These are phyloP conservation scores for Gymnopus androsaceus DNA, from an alignment of 1,284 basidiomycete species.

Conservation along the genomic window DNA sequence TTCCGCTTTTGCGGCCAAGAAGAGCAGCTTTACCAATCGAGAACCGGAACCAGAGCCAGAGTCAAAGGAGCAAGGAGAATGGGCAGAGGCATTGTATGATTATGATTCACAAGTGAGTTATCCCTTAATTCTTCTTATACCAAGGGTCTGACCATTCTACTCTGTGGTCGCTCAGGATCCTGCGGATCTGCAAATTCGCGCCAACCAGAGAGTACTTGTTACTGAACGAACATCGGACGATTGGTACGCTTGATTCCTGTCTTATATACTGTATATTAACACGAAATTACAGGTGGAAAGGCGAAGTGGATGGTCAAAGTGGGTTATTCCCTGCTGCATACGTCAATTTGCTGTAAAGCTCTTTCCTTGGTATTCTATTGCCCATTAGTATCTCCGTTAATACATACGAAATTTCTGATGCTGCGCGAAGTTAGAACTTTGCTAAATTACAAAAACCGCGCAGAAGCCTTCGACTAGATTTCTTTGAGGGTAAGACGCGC, in stretches of 20 bases:
- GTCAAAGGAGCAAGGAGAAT: constrained; percentile 61
- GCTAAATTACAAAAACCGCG: too few species aligned
- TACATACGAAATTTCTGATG: too few species aligned
- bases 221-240: constrained; percentile 69
- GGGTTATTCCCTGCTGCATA: constrained; percentile 78
- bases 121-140: background rate
- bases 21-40: constrained; percentile 42
- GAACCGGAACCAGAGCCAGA: constrained; percentile 36
- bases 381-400: too few species aligned
- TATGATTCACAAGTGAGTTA: constrained; percentile 61
- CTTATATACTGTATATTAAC: constrained; percentile 10
- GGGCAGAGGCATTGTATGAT: constrained; percentile 78
- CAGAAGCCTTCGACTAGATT: too few species aligned
- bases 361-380: too few species aligned
- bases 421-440: too few species aligned
- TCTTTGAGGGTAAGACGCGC: too few species aligned
- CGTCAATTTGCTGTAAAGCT: constrained; percentile 60
- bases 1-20: constrained; percentile 48
- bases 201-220: constrained; percentile 57
- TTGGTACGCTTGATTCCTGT: constrained; percentile 50
- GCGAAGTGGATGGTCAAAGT: constrained; percentile 60
- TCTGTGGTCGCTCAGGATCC: constrained; percentile 49
- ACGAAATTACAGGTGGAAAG: constrained; percentile 65
- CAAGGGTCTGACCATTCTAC: background rate
- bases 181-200: constrained; percentile 61